Base-by-base conservation (phyloP, 176 grass and related monocot species). In the Aegilops tauschii region DNA sequence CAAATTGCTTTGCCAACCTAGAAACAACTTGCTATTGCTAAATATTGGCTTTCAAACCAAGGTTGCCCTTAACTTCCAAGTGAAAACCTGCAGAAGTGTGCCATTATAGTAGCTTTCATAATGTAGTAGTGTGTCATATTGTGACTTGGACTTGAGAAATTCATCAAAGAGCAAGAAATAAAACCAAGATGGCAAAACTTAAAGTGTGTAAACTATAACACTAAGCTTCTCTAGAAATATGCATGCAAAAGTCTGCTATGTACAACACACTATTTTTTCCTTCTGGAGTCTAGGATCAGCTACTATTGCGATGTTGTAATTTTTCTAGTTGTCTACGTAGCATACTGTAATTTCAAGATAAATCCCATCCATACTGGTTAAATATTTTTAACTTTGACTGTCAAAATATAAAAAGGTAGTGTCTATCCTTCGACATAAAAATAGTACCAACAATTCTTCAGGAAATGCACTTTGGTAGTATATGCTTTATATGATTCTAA, bases 171-270 rank as follows among this genome's bases (percentile, higher is more conserved):
- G 35, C 40, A 66, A 73, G 67, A 35, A 14, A 35, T n/a, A 28
- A 73, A 52, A n/a, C 18, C 11, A 47, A 73, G 4, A 18, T 76
- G 14, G 25, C 42, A 74, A 23, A 12, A 47, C 12, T 1, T 52
- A 18, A 73, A 73, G 34, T 56, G n/a, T 32, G 40, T 89, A 80
- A 80, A 74, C 16, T 80, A 12, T 65, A 36, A 5, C 17, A 80
- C 7, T 73, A 80, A 65, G 16, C 56, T 84, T 80, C 49, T 80
- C 42, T 5, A 67, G 69, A 25, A 34, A 73, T 62, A 32, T 54
- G 18, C 14, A 62, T 37, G 52, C 81, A 79, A 74, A 74, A 3
- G 47, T 74, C 5, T 28, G 70, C 70, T 12, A 74, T 8, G 21
- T 47, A 14, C 12, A 75, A 75, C 14, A 50, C 9, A 50, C 6